Percentiles rank a stretch among this genome's conserved stretches.
phyloP scores from a whole-genome alignment of 1,139 yeast genomes.

The Zhuliangozyma blackwelliae region DNA sequence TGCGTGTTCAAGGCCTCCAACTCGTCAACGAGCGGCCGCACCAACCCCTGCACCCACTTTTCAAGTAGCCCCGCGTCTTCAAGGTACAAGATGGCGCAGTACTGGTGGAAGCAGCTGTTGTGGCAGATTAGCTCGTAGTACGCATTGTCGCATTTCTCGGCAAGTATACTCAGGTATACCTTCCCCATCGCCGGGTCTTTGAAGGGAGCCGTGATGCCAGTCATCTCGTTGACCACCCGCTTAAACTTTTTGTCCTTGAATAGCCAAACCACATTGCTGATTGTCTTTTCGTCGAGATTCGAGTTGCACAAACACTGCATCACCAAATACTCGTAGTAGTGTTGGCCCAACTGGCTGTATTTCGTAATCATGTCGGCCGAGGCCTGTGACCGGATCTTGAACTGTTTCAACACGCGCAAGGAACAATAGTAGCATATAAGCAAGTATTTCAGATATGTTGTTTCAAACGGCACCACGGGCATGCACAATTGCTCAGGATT shows the following conservation, averaged over 20 bases:
- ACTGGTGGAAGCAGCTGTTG: slow-evolving; percentile 17
- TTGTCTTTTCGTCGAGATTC: background rate
- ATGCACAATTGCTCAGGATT: too few relatives aligned
- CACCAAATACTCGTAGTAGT: slow-evolving; percentile 5
- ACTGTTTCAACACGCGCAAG: background rate
- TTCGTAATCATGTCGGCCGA: slow-evolving; percentile 2
- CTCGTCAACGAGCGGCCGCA: slow-evolving; percentile 2
- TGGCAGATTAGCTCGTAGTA: slow-evolving; percentile 12
- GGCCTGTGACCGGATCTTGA: background rate
- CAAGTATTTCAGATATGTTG: too few relatives aligned
- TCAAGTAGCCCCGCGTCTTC: slow-evolving; percentile 9
- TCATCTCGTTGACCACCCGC: slow-evolving; percentile 10
- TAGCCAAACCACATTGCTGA: slow-evolving; percentile 4
- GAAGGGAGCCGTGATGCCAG: slow-evolving; percentile 5
- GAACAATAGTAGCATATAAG: background rate
- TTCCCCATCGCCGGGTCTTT: slow-evolving; percentile 1
- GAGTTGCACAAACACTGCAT: background rate
- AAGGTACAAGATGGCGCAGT: slow-evolving; percentile 15
- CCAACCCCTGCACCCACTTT: slow-evolving; percentile 15
- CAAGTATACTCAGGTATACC: slow-evolving; percentile 1
- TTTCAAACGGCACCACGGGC: too few relatives aligned
- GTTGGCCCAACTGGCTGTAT: slow-evolving; percentile 5
- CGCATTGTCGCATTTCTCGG: slow-evolving; percentile 10
- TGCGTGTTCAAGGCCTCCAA: background rate
- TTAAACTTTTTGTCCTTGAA: slow-evolving; percentile 17